Base-by-base conservation (phyloP, 2,329 filamentous ascomycete genomes). In the Fusarium illudens region DNA sequence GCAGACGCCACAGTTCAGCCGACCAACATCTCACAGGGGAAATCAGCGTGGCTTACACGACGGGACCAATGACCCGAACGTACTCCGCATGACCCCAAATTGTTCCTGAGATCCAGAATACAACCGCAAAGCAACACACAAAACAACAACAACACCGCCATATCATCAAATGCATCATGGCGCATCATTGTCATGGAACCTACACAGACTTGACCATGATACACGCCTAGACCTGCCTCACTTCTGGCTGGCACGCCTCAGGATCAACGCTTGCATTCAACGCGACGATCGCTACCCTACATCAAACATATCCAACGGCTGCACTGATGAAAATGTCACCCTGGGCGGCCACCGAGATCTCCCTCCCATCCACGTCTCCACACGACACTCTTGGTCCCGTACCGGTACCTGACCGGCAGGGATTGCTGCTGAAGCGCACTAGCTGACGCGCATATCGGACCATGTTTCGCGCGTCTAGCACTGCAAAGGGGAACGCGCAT, bases 401-500 rank as follows among this genome's bases (percentile, higher is more conserved):
- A 74, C 70, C 64, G 66, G 71, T 74, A 74, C 72, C 68, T 73
- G 71, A 60, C 57, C 15, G 54, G 60, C 68, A 68, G 69, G 71
- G 72, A 65, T 71, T 37, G 20, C 17, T 63, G 46, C 65, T 71
- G 70, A 73, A 73, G 70, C 64, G 71, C 72, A 66, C 72, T 73
- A 73, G 71, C 65, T 74, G 72, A 74, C 72, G 72, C 72, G 72
- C 72, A 74, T 74, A 74, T 74, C 72, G 72, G 72, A 74, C 70
- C 70, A 74, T 74, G 67, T 74, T 62, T 74, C 66, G 65, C 72
- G 71, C 71, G 67, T 74, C 71, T 74, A 73, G 65, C 62, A 71
- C 72, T 73, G 60, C 62, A 74, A 74, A 69, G 57, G 68, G 72
- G 50, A 74, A 74, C 71, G 72, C 70, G 72, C 70, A 74, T 74